Evolutionary conservation across 108 stramenopile species (phyloP).

Genomic region (Nannochloropsis gaditana): DNA sequence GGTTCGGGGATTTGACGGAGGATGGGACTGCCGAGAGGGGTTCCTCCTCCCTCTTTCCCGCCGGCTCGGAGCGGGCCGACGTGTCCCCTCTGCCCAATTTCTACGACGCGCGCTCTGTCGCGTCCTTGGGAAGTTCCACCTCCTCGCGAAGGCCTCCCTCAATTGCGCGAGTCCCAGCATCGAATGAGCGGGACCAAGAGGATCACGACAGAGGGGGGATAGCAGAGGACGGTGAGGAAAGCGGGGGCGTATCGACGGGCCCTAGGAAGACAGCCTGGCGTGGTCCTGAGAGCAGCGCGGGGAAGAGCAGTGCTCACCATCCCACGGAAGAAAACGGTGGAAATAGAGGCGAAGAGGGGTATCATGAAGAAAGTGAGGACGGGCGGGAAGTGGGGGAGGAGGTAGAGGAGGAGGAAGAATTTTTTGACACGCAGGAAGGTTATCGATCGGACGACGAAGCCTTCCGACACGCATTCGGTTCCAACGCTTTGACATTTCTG

Average conservation of each 20-base stretch:
- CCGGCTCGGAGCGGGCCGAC: no score
- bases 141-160: not conserved
- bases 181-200: not conserved
- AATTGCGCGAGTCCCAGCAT: not conserved
- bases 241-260: not conserved
- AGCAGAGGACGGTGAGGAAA: not conserved
- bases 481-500: not conserved
- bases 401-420: conserved; percentile 1
- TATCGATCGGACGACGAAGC: conserved; percentile 6
- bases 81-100: not conserved
- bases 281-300: not conserved
- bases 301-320: no score
- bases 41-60: no score
- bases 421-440: conserved; percentile 4
- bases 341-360: not conserved
- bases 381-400: not conserved
- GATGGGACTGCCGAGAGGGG: no score
- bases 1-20: not conserved
- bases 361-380: not conserved
- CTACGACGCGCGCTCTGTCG: not conserved
- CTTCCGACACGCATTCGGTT: not conserved
- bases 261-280: not conserved
- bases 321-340: no score
- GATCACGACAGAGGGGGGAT: not conserved
- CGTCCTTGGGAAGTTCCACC: not conserved